Evolutionary conservation across 306 rosid species (phyloP).

Genomic region (Lathyrus sativus): DNA sequence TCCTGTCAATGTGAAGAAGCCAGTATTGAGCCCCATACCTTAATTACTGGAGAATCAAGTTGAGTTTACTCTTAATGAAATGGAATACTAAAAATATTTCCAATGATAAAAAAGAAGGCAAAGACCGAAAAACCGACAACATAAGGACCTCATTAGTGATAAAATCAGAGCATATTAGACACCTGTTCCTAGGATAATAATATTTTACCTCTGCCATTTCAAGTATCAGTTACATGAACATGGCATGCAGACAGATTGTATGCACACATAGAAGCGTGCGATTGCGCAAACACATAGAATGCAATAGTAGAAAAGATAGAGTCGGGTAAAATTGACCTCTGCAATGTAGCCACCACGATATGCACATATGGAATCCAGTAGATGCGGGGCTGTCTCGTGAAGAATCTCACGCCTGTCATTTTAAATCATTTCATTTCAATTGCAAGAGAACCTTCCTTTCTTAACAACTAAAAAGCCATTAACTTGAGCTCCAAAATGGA

Average conservation of each 20-base stretch:
- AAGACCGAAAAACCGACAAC: constrained; percentile 1
- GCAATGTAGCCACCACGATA: constrained; percentile 95
- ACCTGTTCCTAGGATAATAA: constrained; percentile 2
- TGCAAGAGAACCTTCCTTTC: constrained; percentile 34
- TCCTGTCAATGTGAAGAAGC: constrained; percentile 55
- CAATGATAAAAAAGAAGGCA: constrained; percentile 10
- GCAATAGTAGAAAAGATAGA: not conserved
- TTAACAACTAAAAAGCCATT: constrained; percentile 19
- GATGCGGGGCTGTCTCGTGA: constrained; percentile 69
- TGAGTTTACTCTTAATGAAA: not conserved
- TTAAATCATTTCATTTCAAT: constrained; percentile 34
- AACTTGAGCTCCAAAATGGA: constrained; percentile 30
- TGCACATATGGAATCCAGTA: constrained; percentile 66
- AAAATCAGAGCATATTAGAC: constrained; percentile 2
- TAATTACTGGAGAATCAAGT: not conserved
- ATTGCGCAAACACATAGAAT: not conserved
- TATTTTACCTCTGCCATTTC: constrained; percentile 10
- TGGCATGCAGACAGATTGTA: constrained; percentile 9
- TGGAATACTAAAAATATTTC: not conserved
- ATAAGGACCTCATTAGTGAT: constrained; percentile 22
- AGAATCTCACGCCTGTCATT: constrained; percentile 83
- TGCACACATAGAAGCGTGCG: not conserved
- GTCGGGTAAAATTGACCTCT: constrained; percentile 49
- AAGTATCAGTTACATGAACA: constrained; percentile 6
- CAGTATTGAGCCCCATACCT: constrained; percentile 28